Percentiles rank a stretch among this genome's conserved stretches.
phyloP scores from a whole-genome alignment of 306 rosid genomes.

The Malus orientalis region DNA sequence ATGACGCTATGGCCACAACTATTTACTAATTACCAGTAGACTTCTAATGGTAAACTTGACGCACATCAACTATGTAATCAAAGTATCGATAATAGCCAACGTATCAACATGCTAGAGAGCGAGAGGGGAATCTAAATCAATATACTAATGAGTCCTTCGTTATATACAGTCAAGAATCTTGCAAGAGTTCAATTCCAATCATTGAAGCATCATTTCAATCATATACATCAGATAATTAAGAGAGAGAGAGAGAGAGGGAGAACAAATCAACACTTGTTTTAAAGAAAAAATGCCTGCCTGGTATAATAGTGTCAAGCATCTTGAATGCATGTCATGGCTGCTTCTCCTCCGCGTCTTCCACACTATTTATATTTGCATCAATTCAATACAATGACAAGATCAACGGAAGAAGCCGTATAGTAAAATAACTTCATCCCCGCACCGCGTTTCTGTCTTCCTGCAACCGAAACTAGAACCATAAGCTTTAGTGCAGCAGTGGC shows the following conservation, averaged over 20 bases:
- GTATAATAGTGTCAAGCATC: slow-evolving; percentile 18
- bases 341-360: slow-evolving; percentile 12
- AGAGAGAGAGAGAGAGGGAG: neutral
- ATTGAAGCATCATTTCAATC: slow-evolving; percentile 7
- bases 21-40: too few relatives aligned
- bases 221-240: slow-evolving; percentile 18
- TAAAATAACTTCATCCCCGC: slow-evolving; percentile 36
- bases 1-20: too few relatives aligned
- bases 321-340: slow-evolving; percentile 14
- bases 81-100: neutral
- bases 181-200: slow-evolving; percentile 8
- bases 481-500: slow-evolving; percentile 40
- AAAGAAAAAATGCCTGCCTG: neutral
- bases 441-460: neutral
- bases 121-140: neutral
- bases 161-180: slow-evolving; percentile 17
- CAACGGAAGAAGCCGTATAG: slow-evolving; percentile 26
- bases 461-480: slow-evolving; percentile 9
- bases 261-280: slow-evolving; percentile 5
- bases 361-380: slow-evolving; percentile 17
- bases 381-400: slow-evolving; percentile 11
- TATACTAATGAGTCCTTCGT: neutral
- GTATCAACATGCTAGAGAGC: neutral
- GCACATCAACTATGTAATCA: neutral
- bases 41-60: too few relatives aligned